These are phyloP conservation scores for Cystobasidium ongulense DNA, from an alignment of 768 basidiomycete genomes.

Conservation along the genomic window DNA sequence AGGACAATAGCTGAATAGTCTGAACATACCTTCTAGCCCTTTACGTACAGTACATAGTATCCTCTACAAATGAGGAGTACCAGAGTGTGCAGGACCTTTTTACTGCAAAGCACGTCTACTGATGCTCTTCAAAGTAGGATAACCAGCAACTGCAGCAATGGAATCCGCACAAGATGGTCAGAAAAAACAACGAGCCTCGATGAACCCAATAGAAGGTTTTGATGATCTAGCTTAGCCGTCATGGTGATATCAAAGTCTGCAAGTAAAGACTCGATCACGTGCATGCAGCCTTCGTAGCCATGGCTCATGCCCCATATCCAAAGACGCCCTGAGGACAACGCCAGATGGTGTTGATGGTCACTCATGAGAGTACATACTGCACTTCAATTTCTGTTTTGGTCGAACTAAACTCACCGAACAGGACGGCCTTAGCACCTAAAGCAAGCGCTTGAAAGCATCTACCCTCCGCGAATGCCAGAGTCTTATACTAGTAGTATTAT, in stretches of 20 bases:
- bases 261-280: slow-evolving; percentile 60
- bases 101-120: not conserved
- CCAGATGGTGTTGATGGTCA: no score
- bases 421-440: slow-evolving; percentile 71
- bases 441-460: slow-evolving; percentile 72
- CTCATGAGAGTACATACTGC: no score
- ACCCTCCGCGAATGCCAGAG: slow-evolving; percentile 68
- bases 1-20: no score
- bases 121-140: not conserved
- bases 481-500: slow-evolving; percentile 66
- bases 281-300: slow-evolving; percentile 66
- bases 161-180: no score
- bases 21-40: no score
- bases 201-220: not conserved
- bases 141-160: slow-evolving; percentile 8
- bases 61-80: not conserved
- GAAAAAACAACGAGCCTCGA: not conserved
- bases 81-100: not conserved
- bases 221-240: not conserved
- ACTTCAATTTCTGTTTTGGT: not conserved
- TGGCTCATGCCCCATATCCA: slow-evolving; percentile 60
- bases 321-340: slow-evolving; percentile 50
- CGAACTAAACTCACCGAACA: slow-evolving; percentile 51
- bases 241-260: slow-evolving; percentile 45
- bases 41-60: no score